Evolutionary conservation across 768 basidiomycete genomes (phyloP), one percentile per base, ranked within the genome.

Genomic region (Boletus fagicola): DNA sequence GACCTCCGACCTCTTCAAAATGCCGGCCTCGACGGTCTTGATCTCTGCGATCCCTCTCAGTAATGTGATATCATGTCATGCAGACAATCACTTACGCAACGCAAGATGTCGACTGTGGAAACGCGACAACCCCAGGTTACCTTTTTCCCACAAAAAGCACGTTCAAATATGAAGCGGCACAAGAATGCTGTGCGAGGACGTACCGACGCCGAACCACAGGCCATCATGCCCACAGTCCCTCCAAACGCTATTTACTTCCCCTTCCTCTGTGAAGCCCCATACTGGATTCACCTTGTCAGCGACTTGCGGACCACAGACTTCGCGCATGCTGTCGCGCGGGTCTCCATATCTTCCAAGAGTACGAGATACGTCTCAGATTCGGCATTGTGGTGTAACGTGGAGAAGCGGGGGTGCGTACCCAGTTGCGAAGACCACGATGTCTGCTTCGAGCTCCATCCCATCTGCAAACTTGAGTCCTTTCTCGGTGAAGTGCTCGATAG

Each of bases 221-320:
- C 78, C 78, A 1, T 78, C 69, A 42, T 74, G 66, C 18, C 73
- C 72, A 42, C 59, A 70, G 28, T 70, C 56, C 49, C 66, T 66
- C 69, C 70, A 74, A 22, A 65, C 62, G 2, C 80, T 77, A 1
- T 76, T 70, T 26, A 83, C 64, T 65, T 89, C 86, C 0, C 86
- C 84, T 72, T 91, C 84, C 20, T 77, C 72, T 59, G 85, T 78
- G 47, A 87, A 55, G 18, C 86, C 83, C 89, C 88, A 84, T 16
- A 88, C 68, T 15, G 73, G 71, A 35, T 78, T 75, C 56, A 85
- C 73, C 65, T 77, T 73, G 53, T 76, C 65, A 0, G 74, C 76
- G 2, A 82, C 64, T 35, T 79, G 72, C 11, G 78, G 72, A 1
- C 80, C 83, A 43, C 82, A 78, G 5, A 86, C 66, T 0, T 72